Percentiles rank a stretch among this genome's conserved stretches.
phyloP scores from a whole-genome alignment of 371 early-diverging fungal genomes.

The Rhizopus delemar region DNA sequence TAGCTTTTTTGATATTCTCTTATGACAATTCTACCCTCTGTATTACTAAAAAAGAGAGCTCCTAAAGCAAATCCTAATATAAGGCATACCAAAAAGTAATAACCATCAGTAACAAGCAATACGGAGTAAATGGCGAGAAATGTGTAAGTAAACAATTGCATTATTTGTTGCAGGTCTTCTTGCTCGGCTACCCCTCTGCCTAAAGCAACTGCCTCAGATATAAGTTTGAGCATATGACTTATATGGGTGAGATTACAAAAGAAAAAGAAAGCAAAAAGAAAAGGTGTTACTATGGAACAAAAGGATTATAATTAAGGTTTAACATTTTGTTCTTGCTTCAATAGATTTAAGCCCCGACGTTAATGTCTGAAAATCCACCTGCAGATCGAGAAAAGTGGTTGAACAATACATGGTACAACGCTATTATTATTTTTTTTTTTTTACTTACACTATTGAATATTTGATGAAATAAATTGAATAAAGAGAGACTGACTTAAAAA shows the following conservation, averaged over 20 bases:
- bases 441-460: no score
- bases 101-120: conserved; percentile 34
- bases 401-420: no score
- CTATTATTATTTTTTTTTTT: no score
- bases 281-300: neutral
- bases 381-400: neutral
- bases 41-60: conserved; percentile 20
- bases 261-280: neutral
- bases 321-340: neutral
- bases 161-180: neutral
- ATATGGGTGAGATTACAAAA: no score
- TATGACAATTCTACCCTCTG: neutral
- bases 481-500: no score
- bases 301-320: neutral
- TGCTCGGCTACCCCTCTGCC: neutral
- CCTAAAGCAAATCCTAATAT: conserved; percentile 32
- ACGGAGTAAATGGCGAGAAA: conserved; percentile 25
- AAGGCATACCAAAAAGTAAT: conserved; percentile 30
- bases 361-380: neutral
- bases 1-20: conserved; percentile 5
- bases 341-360: neutral
- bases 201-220: neutral
- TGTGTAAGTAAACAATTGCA: neutral
- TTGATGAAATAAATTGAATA: no score
- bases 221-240: neutral